These are phyloP conservation scores for Wallacemonas sp. DNA, from an alignment of 208 protist genomes.

Conservation along the genomic window DNA sequence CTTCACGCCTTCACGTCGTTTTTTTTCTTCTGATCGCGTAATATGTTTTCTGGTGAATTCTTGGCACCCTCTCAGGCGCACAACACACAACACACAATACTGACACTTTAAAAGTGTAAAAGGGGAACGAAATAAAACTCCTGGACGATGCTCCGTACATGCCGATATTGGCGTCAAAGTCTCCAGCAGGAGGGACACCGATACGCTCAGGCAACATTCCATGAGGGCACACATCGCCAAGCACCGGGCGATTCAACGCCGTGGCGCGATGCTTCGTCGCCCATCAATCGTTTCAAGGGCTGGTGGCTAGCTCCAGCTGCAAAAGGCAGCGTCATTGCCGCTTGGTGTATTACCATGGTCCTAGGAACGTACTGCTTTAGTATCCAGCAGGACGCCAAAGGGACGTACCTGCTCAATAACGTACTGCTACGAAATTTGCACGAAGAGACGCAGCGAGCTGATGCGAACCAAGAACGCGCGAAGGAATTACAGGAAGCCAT, in stretches of 20 bases:
- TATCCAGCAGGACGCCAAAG: constrained; percentile 85
- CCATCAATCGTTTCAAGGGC: constrained; percentile 64
- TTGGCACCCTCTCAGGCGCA: too few species aligned
- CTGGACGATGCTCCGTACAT: constrained; percentile 3
- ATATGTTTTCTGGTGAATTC: too few species aligned
- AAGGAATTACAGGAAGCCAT: constrained; percentile 57
- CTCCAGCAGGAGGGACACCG: constrained; percentile 74
- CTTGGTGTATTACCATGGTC: constrained; percentile 78
- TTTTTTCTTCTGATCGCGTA: too few species aligned
- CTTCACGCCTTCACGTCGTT: too few species aligned
- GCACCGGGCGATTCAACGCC: constrained; percentile 86
- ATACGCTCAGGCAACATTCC: constrained; percentile 84
- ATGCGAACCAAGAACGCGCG: constrained; percentile 69
- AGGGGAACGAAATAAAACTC: too few species aligned
- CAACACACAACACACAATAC: too few species aligned
- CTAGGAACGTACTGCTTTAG: constrained; percentile 80
- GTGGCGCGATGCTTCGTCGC: constrained; percentile 79
- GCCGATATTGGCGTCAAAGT: constrained; percentile 30
- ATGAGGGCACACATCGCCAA: constrained; percentile 82
- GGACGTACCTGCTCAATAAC: constrained; percentile 88
- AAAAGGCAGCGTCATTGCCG: constrained; percentile 79
- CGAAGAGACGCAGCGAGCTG: constrained; percentile 71
- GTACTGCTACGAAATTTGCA: constrained; percentile 82
- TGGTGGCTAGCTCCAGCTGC: constrained; percentile 85
- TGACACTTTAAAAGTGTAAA: too few species aligned